Conservation (phyloP, 2,329 filamentous ascomycete genomes). For the Ophiostoma angusticollis region DNA sequence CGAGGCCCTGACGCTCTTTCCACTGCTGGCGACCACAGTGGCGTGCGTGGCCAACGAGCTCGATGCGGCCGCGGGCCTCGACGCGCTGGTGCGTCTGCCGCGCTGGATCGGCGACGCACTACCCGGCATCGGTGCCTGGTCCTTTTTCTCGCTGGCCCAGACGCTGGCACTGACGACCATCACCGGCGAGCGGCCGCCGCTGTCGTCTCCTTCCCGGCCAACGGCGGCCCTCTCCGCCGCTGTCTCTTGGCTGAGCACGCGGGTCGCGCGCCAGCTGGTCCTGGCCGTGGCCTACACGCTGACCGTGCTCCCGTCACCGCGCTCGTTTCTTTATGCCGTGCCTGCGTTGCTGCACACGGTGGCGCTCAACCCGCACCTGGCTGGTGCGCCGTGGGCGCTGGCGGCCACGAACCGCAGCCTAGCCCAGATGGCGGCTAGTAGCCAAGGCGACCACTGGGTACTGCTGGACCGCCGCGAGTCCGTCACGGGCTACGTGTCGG, state of each 20-base stretch:
- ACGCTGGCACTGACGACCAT: conserved; percentile 24
- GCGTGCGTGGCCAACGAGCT: conserved; percentile 51
- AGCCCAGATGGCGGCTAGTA: too few species aligned
- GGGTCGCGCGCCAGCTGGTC: conserved; percentile 58
- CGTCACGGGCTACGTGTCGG: conserved; percentile 81
- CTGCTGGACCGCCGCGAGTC: conserved; percentile 76
- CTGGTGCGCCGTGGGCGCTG: conserved; percentile 42
- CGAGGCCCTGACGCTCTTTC: conserved; percentile 60
- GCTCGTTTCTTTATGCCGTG: conserved; percentile 50
- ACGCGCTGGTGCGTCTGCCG: conserved; percentile 40
- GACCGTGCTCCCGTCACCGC: conserved; percentile 55
- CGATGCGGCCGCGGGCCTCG: conserved; percentile 33
- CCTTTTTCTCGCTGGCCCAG: conserved; percentile 45
- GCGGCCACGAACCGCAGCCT: conserved; percentile 54
- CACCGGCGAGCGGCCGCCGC: not conserved
- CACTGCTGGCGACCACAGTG: conserved; percentile 50
- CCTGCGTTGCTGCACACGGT: conserved; percentile 63
- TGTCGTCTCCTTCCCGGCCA: conserved; percentile 24
- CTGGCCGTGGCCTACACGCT: conserved; percentile 52
- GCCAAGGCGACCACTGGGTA: conserved; percentile 61
- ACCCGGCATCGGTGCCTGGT: conserved; percentile 54
- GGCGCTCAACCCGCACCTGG: conserved; percentile 61
- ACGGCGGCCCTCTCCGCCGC: conserved; percentile 49
- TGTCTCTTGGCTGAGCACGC: conserved; percentile 28
- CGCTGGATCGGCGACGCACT: conserved; percentile 47